Conservation (phyloP, 2,329 filamentous ascomycete genomes). For the Lasiodiplodia theobromae region DNA sequence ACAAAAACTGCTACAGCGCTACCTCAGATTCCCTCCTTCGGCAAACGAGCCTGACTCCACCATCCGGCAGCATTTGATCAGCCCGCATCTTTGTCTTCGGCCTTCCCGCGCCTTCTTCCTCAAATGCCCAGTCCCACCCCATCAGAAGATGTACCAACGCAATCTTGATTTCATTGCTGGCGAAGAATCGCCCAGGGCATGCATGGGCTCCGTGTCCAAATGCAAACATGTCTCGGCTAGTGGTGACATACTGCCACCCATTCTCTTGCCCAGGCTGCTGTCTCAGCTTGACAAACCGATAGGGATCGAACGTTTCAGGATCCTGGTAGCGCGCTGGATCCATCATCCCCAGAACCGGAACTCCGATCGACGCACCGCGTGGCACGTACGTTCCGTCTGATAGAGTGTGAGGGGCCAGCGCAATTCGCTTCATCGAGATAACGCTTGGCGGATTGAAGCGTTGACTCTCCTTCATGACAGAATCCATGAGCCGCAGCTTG, state of each 20-base stretch:
- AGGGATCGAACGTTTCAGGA: neutral
- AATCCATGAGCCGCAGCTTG: constrained; percentile 42
- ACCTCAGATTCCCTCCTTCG: neutral
- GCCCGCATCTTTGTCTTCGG: neutral
- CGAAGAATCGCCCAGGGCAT: neutral
- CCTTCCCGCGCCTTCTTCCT: neutral
- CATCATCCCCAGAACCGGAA: neutral
- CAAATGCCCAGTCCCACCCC: neutral
- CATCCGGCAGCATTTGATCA: neutral
- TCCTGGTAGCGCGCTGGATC: neutral
- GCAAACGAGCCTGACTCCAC: neutral
- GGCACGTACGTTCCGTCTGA: constrained; percentile 39
- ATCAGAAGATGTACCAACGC: neutral
- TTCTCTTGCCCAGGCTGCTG: constrained; percentile 25
- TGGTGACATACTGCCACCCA: constrained; percentile 20
- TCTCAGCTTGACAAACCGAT: constrained; percentile 32
- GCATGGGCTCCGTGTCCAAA: neutral
- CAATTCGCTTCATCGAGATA: constrained; percentile 39
- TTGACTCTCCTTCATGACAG: constrained; percentile 44
- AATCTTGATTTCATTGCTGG: neutral
- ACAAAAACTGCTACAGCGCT: neutral
- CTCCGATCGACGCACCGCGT: constrained; percentile 25
- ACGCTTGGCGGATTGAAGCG: constrained; percentile 36
- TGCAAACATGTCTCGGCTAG: neutral
- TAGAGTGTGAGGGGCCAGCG: constrained; percentile 36